Evolutionary conservation across 805 yeast genomes (phyloP), one percentile per base, ranked within the genome.

Genomic region (Pichia rugopelliculosa): DNA sequence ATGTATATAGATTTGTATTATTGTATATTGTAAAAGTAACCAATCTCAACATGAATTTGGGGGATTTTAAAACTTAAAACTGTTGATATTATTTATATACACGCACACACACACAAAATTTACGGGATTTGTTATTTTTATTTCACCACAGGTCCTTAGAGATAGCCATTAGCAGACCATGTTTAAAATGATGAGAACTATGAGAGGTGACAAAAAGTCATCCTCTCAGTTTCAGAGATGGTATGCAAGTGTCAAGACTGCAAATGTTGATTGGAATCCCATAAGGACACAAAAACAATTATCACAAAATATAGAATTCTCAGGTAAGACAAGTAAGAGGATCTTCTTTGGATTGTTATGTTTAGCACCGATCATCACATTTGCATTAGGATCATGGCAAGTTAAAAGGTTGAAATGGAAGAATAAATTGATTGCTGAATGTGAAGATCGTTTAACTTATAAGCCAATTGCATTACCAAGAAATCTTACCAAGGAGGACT

Each of bases 331-430:
- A 11, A 47, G 62, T 13, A 56, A 65, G 34, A 52, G 53, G 13
- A 59, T 66, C 10, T 63, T 67, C 11, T 57, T 68, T 42, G 62
- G 58, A 0, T 56, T 78, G 18, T 56, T 78, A 39, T 74, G 80
- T 25, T 77, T 91, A 20, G 91, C 95, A 83, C 99, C 99, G 0
- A 73, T 89, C 1, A 74, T 89, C 3, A 79, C 96, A 11, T 86
- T 91, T 61, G 82, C 81, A 41, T 69, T 93, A 39, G 99, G 98
- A 2, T 77, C 89, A 47, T 93, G 99, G 99, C 99, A 93, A 68
- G 80, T 87, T 41, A 72, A 78, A 56, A 73, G 99, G 54, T 68
- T 93, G 43, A 73, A 77, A 51, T 93, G 99, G 99, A 93, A 93
- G 64, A 84, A 81, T 22, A 77, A 82, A 52, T 72, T 93, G 52